Base-by-base conservation (phyloP, 208 protist species). In the Leishmania turanica region DNA sequence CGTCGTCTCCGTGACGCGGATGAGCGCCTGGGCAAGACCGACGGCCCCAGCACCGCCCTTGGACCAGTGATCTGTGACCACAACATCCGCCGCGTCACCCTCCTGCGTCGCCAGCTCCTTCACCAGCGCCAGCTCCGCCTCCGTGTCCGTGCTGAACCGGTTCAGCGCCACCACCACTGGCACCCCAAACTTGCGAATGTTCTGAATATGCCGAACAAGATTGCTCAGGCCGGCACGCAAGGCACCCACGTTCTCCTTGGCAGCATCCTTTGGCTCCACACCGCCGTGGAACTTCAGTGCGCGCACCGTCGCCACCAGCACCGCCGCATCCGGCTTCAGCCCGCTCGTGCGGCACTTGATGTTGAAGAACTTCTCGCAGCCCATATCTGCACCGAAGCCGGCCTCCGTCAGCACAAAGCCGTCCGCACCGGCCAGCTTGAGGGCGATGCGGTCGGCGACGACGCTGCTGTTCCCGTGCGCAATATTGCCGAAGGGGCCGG, bases 401-500 rank as follows among this genome's bases (percentile, higher is more conserved):
- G 97, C 98, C 90, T 99, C 98, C 5, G 98, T 99, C 11, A 99
- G 87, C 71, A 99, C 98, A 78, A 98, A 99, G 74, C 98, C 98
- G 74, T 99, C 92, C 42, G 87, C n/a, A 37, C 98, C 98, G 60
- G 93, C 98, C 1, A 99, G 87, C 95, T 99, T 99, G 2, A 99
- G 90, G 0, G 96, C 98, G 82, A 98, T 96, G 75, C 90, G 88
- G 85, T 99, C 99, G 40, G 99, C 98, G 69, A 99, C 89, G 80
- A 99, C 98, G 77, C 95, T 99, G 71, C 92, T 99, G 90, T 99
- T 99, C 68, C 99, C 99, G 90, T 99, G 98, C 24, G 99, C 99
- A 85, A 99, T 99, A 86, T 99, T 99, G 75, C 99, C 99, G 80
- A 99, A 99, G 17, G 99, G 99, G 62, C 99, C 99, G 21, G 97